phyloP scores from a whole-genome alignment of 2,329 filamentous ascomycete genomes.

The Calonectria naviculata region DNA sequence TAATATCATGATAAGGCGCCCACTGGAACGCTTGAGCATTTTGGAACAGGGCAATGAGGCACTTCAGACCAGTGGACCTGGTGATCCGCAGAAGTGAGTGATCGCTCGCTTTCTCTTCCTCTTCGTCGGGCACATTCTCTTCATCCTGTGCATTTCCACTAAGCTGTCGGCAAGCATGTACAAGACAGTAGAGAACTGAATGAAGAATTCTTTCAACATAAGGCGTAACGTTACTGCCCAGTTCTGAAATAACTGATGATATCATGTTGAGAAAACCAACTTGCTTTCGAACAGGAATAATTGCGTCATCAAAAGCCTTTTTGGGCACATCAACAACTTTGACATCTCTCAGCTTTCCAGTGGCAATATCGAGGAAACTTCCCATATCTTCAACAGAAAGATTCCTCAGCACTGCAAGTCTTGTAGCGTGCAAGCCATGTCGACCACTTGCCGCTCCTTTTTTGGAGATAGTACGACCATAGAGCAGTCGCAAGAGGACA shows the following conservation, averaged over 20 bases:
- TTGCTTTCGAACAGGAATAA: conserved; percentile 80
- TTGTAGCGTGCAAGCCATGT: conserved; percentile 82
- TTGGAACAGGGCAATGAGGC: conserved; percentile 81
- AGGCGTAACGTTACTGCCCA: conserved; percentile 77
- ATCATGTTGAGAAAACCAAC: conserved; percentile 94
- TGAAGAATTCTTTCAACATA: conserved; percentile 79
- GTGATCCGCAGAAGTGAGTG: conserved; percentile 73
- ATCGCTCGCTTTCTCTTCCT: conserved; percentile 56
- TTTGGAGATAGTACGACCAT: conserved; percentile 88
- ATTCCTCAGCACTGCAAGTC: conserved; percentile 83
- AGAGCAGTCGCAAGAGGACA: conserved; percentile 86
- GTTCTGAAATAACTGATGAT: conserved; percentile 84
- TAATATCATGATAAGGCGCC: conserved; percentile 74
- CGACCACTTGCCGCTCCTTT: conserved; percentile 81
- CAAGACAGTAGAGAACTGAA: conserved; percentile 83
- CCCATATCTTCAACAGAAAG: conserved; percentile 80
- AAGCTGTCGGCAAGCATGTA: conserved; percentile 74
- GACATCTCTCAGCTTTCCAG: conserved; percentile 75
- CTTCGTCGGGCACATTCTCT: conserved; percentile 51
- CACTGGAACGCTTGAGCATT: conserved; percentile 79
- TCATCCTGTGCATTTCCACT: conserved; percentile 50
- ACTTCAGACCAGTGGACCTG: conserved; percentile 82
- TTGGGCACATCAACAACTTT: conserved; percentile 66
- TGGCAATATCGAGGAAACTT: conserved; percentile 85
- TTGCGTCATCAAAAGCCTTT: conserved; percentile 65